phyloP scores from a whole-genome alignment of 768 basidiomycete species.

The Phanerodontia chrysosporium region DNA sequence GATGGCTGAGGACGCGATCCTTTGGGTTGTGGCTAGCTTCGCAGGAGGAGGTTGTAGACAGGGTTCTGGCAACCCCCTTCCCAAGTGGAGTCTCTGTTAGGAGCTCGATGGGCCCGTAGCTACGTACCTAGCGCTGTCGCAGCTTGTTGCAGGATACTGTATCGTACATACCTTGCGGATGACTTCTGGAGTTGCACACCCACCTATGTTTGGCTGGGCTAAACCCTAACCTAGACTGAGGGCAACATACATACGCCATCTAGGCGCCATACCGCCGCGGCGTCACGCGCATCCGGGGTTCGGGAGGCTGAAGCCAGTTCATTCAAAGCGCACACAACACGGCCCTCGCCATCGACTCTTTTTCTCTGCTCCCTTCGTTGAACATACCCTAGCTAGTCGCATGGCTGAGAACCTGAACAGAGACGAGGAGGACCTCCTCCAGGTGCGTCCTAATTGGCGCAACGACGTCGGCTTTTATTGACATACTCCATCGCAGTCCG shows the following conservation, averaged over 20 bases:
- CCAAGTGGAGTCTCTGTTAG: not conserved
- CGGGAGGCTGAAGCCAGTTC: not conserved
- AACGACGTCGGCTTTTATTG: not conserved
- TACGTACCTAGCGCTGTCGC: too few species aligned
- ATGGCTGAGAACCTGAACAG: conserved; percentile 24
- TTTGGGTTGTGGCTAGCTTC: conserved; percentile 79
- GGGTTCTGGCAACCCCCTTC: conserved; percentile 35
- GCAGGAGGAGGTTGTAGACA: conserved; percentile 69
- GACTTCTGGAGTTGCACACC: too few species aligned
- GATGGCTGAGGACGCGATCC: conserved; percentile 69
- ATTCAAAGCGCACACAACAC: not conserved
- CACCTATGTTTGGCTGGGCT: too few species aligned
- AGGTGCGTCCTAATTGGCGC: conserved; percentile 13
- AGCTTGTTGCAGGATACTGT: too few species aligned
- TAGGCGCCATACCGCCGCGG: conserved; percentile 4
- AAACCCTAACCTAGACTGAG: not conserved
- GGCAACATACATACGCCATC: conserved; percentile 1
- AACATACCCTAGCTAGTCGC: not conserved
- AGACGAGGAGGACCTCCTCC: conserved; percentile 26
- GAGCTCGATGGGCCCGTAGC: not conserved
- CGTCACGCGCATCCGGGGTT: not conserved
- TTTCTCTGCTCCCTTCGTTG: not conserved
- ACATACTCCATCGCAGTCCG: conserved; percentile 19
- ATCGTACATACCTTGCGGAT: too few species aligned
- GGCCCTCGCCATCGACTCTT: not conserved